Percentiles rank a stretch among this genome's conserved stretches.
Conservation (phyloP, 1,139 yeast genomes). For the Hyphopichia fennica region DNA sequence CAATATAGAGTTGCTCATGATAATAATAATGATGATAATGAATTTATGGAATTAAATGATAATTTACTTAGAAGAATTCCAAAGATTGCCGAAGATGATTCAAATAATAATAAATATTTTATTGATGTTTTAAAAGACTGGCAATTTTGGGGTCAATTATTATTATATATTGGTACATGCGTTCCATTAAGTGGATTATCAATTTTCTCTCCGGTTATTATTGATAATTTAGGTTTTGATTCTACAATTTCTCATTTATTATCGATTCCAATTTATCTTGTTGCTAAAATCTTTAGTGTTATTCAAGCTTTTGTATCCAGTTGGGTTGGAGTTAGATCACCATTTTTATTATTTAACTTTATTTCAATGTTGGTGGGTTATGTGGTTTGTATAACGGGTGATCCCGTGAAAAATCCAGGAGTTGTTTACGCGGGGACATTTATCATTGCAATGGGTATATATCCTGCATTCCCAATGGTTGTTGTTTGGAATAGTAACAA, state of each 20-base stretch:
- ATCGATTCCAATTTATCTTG: conserved; percentile 33
- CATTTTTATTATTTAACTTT: conserved; percentile 25
- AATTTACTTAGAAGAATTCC: not conserved
- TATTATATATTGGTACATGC: conserved; percentile 11
- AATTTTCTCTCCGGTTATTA: conserved; percentile 28
- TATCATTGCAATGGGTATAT: conserved; percentile 31
- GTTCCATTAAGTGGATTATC: conserved; percentile 21
- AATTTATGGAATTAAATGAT: not conserved
- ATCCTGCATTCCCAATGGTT: conserved; percentile 32
- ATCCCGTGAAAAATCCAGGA: conserved; percentile 14
- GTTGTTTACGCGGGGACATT: conserved; percentile 36
- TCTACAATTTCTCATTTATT: conserved; percentile 24
- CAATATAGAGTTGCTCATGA: not conserved
- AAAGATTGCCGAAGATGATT: conserved; percentile 10
- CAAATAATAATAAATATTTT: conserved; percentile 16
- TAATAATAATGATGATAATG: not conserved
- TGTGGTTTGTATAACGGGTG: conserved; percentile 21
- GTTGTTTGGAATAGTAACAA: conserved; percentile 40
- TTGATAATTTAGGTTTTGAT: conserved; percentile 23
- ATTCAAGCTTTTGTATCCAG: conserved; percentile 28
- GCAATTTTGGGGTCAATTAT: conserved; percentile 20
- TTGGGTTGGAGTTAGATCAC: conserved; percentile 27
- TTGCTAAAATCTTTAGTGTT: conserved; percentile 29
- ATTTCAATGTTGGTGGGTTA: conserved; percentile 30
- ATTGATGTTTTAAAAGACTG: conserved; percentile 26